A percentile compares a stretch with the other conserved stretches of the same genome.
These are phyloP conservation scores for Lolium perenne DNA, from an alignment of 176 grass and related monocot species.

Conservation along the genomic window DNA sequence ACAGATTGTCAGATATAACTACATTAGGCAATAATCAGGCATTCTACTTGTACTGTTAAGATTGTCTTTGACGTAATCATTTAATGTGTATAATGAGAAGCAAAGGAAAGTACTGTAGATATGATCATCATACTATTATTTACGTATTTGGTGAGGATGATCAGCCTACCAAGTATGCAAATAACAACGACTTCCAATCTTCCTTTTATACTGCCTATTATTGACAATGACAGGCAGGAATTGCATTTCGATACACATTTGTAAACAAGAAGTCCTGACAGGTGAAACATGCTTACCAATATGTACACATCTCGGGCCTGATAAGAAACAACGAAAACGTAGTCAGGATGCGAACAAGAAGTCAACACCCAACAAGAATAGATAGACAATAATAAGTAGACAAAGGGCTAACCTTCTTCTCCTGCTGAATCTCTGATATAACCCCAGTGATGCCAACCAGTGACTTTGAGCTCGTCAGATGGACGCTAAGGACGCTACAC, in stretches of 20 bases:
- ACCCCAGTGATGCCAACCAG: conserved; percentile 91
- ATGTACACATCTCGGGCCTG: conserved; percentile 96
- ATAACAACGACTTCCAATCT: background rate
- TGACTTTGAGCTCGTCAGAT: conserved; percentile 96
- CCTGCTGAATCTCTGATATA: conserved; percentile 92
- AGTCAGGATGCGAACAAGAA: conserved; percentile 32
- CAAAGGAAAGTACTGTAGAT: background rate
- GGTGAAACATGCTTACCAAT: conserved; percentile 57
- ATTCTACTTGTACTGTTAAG: background rate
- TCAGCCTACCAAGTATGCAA: background rate
- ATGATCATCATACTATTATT: background rate
- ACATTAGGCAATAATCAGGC: background rate
- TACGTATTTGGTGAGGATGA: background rate
- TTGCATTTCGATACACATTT: background rate
- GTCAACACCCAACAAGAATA: background rate
- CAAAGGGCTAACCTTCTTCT: conserved; percentile 71
- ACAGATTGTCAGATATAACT: conserved; percentile 17
- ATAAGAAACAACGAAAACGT: background rate
- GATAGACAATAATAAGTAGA: background rate
- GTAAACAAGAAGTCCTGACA: background rate
- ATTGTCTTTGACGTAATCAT: background rate
- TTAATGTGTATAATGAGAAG: background rate
- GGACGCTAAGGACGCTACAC: conserved; percentile 77
- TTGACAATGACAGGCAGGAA: background rate
- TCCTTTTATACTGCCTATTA: background rate